A percentile compares a stretch with the other conserved stretches of the same genome.
phyloP scores from a whole-genome alignment of 2,329 filamentous ascomycete species.

The Nothopassalora personata region DNA sequence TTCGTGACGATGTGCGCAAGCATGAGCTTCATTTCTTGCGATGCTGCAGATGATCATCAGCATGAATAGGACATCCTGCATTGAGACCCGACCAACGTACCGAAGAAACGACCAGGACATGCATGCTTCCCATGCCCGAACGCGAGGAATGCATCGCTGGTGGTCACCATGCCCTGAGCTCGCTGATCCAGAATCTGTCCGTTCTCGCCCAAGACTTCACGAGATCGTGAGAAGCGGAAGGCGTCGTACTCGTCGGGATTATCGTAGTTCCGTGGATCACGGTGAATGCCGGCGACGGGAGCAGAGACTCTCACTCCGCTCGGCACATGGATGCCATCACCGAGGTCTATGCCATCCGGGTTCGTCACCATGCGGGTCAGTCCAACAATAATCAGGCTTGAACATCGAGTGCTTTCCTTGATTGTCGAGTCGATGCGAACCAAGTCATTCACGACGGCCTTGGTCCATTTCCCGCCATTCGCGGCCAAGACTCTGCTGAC shows the following conservation, averaged over 20 bases:
- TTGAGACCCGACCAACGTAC: not conserved
- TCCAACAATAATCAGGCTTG: constrained; percentile 16
- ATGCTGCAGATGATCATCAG: constrained; percentile 23
- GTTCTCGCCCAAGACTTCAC: constrained; percentile 4
- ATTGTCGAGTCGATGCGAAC: constrained; percentile 24
- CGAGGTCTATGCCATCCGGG: constrained; percentile 21
- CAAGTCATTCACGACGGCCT: constrained; percentile 20
- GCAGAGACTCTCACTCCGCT: constrained; percentile 21
- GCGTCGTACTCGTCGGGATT: constrained; percentile 23
- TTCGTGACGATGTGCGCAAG: constrained; percentile 39
- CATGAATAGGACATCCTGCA: constrained; percentile 17
- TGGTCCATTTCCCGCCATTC: constrained; percentile 18
- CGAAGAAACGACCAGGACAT: constrained; percentile 41
- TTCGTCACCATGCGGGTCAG: constrained; percentile 24
- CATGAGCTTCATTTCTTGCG: constrained; percentile 44
- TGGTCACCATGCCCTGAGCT: constrained; percentile 17
- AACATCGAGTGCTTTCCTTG: constrained; percentile 26
- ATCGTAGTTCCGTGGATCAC: constrained; percentile 24
- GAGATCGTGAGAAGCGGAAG: constrained; percentile 23
- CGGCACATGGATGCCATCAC: constrained; percentile 21
- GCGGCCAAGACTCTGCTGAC: constrained; percentile 11
- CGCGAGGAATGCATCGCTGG: constrained; percentile 20
- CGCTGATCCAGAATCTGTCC: constrained; percentile 8
- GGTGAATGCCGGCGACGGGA: constrained; percentile 21
- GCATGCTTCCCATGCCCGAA: constrained; percentile 25